phyloP scores from a whole-genome alignment of 768 basidiomycete genomes.

The Mycena sanguinolenta region DNA sequence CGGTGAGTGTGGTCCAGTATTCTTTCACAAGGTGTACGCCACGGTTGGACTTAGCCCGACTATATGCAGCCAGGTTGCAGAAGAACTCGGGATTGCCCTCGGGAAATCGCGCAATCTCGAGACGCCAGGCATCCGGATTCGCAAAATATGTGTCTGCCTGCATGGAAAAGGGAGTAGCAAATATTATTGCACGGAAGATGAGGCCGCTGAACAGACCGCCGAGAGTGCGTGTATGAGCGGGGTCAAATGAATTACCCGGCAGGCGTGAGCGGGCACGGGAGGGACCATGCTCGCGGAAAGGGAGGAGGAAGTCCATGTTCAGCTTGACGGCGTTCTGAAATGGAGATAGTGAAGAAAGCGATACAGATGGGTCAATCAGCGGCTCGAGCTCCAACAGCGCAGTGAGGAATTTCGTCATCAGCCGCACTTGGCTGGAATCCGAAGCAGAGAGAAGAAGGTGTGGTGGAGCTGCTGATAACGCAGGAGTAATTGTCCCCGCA shows the following conservation, averaged over 20 bases:
- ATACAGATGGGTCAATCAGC: background rate
- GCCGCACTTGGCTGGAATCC: too few relatives aligned
- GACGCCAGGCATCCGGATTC: too few relatives aligned
- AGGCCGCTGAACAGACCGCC: slow-evolving; percentile 4
- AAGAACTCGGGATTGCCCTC: background rate
- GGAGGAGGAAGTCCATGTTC: background rate
- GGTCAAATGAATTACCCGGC: background rate
- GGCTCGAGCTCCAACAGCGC: background rate
- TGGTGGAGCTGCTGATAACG: too few relatives aligned
- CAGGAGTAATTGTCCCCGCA: too few relatives aligned
- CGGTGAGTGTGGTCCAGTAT: background rate
- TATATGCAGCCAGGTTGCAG: slow-evolving; percentile 3
- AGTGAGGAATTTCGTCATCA: background rate
- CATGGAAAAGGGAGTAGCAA: background rate
- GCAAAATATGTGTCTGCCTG: background rate
- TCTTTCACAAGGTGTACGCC: background rate
- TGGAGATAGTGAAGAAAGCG: background rate
- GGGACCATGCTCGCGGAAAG: slow-evolving; percentile 10
- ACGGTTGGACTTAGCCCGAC: background rate
- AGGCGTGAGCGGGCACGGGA: background rate
- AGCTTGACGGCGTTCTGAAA: background rate
- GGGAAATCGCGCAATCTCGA: too few relatives aligned
- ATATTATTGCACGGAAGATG: slow-evolving; percentile 2
- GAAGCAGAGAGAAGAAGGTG: too few relatives aligned
- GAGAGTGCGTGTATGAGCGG: background rate